These are phyloP conservation scores for Quillaja saponaria DNA, from an alignment of 306 rosid genomes.

Conservation along the genomic window DNA sequence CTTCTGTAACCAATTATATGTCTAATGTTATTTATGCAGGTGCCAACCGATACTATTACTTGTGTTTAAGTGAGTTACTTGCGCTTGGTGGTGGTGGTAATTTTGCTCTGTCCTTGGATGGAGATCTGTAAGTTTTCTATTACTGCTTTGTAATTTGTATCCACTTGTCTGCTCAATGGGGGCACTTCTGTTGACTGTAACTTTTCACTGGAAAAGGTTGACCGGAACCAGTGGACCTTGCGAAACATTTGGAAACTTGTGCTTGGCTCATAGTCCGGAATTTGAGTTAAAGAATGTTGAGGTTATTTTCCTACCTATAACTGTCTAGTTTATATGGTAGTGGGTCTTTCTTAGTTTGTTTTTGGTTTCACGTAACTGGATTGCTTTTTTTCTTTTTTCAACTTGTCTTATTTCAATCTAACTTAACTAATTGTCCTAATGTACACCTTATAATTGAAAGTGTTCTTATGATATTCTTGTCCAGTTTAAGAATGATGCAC, in stretches of 20 bases:
- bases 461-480: not conserved
- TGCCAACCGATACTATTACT: constrained; percentile 73
- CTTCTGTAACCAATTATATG: too few relatives aligned
- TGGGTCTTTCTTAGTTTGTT: not conserved
- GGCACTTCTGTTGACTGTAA: constrained; percentile 26
- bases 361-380: not conserved
- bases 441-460: not conserved
- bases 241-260: constrained; percentile 78
- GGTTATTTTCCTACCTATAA: constrained; percentile 44
- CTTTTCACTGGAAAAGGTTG: constrained; percentile 57
- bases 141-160: constrained; percentile 4
- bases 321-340: constrained; percentile 12
- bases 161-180: constrained; percentile 3
- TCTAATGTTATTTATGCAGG: constrained; percentile 37
- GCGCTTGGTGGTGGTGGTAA: constrained; percentile 95
- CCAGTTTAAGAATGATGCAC: too few relatives aligned
- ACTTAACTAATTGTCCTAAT: not conserved
- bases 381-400: too few relatives aligned
- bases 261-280: constrained; percentile 85
- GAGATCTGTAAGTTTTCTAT: constrained; percentile 73
- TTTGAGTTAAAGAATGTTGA: constrained; percentile 90
- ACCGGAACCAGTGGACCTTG: constrained; percentile 87
- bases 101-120: constrained; percentile 84
- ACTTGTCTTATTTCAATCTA: not conserved
- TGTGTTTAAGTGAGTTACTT: constrained; percentile 75